Conservation (phyloP, 108 stramenopile species). For the Discostella pseudostelligera region DNA sequence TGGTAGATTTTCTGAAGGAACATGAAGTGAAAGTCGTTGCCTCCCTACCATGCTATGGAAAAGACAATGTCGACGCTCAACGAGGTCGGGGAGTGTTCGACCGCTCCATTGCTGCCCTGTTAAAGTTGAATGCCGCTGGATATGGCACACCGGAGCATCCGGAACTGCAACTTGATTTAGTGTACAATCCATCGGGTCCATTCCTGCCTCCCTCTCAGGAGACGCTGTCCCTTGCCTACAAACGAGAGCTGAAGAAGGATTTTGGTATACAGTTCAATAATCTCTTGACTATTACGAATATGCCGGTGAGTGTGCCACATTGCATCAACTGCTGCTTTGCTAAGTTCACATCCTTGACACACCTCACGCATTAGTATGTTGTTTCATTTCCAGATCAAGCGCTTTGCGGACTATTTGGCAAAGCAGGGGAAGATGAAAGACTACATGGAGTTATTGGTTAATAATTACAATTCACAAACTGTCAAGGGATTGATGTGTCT, state of each 20-base stretch:
- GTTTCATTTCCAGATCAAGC: constrained; percentile 57
- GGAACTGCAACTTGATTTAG: constrained; percentile 79
- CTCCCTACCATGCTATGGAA: constrained; percentile 91
- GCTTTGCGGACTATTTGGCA: constrained; percentile 93
- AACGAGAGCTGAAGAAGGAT: constrained; percentile 77
- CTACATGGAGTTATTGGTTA: constrained; percentile 96
- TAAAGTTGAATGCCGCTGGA: constrained; percentile 90
- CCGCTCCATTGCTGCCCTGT: constrained; percentile 85
- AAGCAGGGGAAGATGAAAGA: constrained; percentile 87
- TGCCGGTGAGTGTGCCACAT: constrained; percentile 70
- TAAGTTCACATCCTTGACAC: too few species aligned
- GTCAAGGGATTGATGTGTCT: constrained; percentile 81
- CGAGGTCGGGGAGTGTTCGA: constrained; percentile 95
- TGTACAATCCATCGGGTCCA: constrained; percentile 96
- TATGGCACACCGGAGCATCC: constrained; percentile 64
- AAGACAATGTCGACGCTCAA: constrained; percentile 92
- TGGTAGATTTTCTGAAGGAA: constrained; percentile 90
- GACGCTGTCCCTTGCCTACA: constrained; percentile 82
- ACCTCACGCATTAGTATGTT: too few species aligned
- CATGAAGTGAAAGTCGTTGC: constrained; percentile 89
- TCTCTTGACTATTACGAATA: constrained; percentile 96
- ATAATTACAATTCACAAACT: constrained; percentile 90
- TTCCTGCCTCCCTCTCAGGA: constrained; percentile 90
- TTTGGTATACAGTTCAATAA: constrained; percentile 93
- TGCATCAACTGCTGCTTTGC: too few species aligned